A percentile compares a stretch with the other conserved stretches of the same genome.
These are phyloP conservation scores for Omphalea diandra DNA, from an alignment of 441 rosid genomes.

Conservation along the genomic window DNA sequence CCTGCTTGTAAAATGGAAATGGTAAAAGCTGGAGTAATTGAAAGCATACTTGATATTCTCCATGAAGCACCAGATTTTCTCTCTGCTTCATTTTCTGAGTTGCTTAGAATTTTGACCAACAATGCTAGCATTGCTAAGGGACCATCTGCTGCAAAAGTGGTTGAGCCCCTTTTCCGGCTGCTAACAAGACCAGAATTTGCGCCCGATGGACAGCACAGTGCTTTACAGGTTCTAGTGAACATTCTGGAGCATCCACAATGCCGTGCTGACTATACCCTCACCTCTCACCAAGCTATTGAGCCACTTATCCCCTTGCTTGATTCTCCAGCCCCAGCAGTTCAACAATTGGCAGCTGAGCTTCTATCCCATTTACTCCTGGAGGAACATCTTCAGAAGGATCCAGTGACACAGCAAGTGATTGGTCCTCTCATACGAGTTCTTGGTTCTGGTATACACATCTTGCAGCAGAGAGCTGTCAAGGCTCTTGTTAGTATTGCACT, in stretches of 20 bases:
- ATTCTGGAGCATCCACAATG: conserved; percentile 98
- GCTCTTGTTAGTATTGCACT: conserved; percentile 95
- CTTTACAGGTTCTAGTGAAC: conserved; percentile 95
- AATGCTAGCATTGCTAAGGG: conserved; percentile 98
- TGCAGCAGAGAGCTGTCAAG: conserved; percentile 99
- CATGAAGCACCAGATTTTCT: conserved; percentile 98
- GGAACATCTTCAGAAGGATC: conserved; percentile 93
- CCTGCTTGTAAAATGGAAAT: conserved; percentile 98
- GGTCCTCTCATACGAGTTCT: conserved; percentile 89
- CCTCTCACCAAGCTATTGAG: conserved; percentile 87
- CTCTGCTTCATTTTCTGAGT: conserved; percentile 90
- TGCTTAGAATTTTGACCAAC: conserved; percentile 96
- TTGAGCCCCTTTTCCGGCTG: conserved; percentile 85
- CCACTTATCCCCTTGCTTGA: conserved; percentile 96
- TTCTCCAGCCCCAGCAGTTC: conserved; percentile 92
- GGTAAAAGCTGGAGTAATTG: conserved; percentile 99
- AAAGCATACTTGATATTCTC: conserved; percentile 87
- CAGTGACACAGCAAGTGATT: conserved; percentile 76
- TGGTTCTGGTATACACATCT: conserved; percentile 83
- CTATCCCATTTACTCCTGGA: conserved; percentile 85
- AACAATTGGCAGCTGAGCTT: conserved; percentile 99
- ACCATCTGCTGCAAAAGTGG: conserved; percentile 92
- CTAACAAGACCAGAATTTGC: conserved; percentile 85
- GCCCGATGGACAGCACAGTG: conserved; percentile 96
- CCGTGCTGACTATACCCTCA: conserved; percentile 80